phyloP scores from a whole-genome alignment of 2,329 filamentous ascomycete genomes.

The Trichoderma sp. region DNA sequence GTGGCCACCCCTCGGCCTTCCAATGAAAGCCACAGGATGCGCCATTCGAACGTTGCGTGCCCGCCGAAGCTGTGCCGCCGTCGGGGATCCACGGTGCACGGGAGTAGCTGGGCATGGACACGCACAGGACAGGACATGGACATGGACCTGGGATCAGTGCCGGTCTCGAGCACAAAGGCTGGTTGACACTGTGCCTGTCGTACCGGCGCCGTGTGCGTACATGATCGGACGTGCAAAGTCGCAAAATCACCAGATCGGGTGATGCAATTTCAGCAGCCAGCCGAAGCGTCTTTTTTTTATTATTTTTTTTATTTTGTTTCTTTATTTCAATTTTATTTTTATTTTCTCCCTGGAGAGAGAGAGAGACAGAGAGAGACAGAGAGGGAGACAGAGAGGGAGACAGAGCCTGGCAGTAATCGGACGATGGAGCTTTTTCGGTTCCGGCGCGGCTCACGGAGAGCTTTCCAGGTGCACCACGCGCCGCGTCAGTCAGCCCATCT shows the following conservation, averaged over 20 bases:
- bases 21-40: neutral
- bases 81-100: neutral
- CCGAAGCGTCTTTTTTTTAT: neutral
- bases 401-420: neutral
- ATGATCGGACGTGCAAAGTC: conserved; percentile 11
- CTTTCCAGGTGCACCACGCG: conserved; percentile 1
- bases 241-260: conserved; percentile 13
- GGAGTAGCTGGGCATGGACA: neutral
- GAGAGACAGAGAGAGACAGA: too few species aligned
- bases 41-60: neutral
- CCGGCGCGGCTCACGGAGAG: conserved; percentile 15
- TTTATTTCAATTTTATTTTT: too few species aligned
- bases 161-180: neutral
- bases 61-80: conserved; percentile 9
- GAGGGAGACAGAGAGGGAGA: too few species aligned
- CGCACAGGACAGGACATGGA: neutral
- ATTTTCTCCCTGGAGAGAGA: too few species aligned
- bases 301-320: neutral
- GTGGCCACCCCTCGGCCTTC: neutral
- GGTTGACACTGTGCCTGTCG: neutral
- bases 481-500: conserved; percentile 19
- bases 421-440: conserved; percentile 12
- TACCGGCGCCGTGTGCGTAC: conserved; percentile 3
- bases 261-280: conserved; percentile 8
- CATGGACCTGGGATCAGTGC: neutral